These are phyloP conservation scores for Moesziomyces globuligerus DNA, from an alignment of 1,284 basidiomycete genomes.

Conservation along the genomic window DNA sequence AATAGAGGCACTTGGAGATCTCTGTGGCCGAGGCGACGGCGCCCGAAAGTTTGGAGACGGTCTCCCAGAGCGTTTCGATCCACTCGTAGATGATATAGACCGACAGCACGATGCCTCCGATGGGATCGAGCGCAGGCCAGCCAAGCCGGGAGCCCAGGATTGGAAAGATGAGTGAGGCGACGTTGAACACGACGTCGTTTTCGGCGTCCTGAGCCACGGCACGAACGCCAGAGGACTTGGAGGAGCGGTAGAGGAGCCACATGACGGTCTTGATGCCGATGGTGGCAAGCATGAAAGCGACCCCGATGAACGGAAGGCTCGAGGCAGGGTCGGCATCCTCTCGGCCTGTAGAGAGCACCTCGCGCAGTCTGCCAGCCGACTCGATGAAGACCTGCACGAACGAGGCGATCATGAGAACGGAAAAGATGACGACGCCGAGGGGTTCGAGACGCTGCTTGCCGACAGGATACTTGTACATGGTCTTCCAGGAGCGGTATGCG, in stretches of 20 bases:
- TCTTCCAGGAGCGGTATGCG: constrained; percentile 59
- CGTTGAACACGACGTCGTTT: constrained; percentile 72
- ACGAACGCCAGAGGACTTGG: constrained; percentile 67
- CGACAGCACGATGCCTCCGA: constrained; percentile 57
- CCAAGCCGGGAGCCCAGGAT: constrained; percentile 63
- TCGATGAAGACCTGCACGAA: constrained; percentile 64
- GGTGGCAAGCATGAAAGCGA: constrained; percentile 71
- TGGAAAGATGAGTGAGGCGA: constrained; percentile 72
- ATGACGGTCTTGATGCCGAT: constrained; percentile 71
- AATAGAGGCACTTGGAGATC: constrained; percentile 60
- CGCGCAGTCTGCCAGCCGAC: constrained; percentile 49
- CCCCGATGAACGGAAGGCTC: constrained; percentile 60
- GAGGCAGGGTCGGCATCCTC: constrained; percentile 51
- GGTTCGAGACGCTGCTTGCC: constrained; percentile 71
- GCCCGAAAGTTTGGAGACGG: constrained; percentile 60
- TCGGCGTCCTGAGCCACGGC: constrained; percentile 70
- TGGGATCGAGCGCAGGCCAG: constrained; percentile 59
- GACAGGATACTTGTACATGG: constrained; percentile 69
- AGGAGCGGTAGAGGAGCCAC: constrained; percentile 68
- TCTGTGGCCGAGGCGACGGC: constrained; percentile 53
- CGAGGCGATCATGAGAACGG: constrained; percentile 73
- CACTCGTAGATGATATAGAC: constrained; percentile 65
- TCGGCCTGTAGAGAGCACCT: constrained; percentile 59
- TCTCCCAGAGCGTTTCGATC: constrained; percentile 60
- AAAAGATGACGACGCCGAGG: constrained; percentile 70